Evolutionary conservation across 257 asterid species (phyloP).

Genomic region (Primulina eburnea): DNA sequence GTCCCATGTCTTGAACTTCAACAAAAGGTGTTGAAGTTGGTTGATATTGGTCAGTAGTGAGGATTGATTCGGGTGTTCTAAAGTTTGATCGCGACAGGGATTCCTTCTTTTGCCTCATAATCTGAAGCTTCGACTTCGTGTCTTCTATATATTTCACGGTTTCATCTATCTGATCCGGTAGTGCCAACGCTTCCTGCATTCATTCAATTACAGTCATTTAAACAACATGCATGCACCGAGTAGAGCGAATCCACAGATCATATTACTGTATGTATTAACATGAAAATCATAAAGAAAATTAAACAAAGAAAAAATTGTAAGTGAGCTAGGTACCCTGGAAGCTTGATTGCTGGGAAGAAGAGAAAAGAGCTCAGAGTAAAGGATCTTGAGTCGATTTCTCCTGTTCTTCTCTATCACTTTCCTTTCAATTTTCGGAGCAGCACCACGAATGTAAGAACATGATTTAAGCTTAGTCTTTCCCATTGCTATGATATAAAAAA

Average conservation of each 20-base stretch:
- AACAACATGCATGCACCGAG: no score
- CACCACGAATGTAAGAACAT: not conserved
- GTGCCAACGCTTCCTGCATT: constrained; percentile 29
- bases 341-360: constrained; percentile 33
- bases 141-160: constrained; percentile 35
- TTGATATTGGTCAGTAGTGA: constrained; percentile 10
- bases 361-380: constrained; percentile 39
- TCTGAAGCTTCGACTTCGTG: constrained; percentile 34
- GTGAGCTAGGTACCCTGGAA: constrained; percentile 12
- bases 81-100: constrained; percentile 7
- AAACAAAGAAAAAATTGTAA: no score
- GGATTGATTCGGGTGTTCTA: constrained; percentile 12
- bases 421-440: constrained; percentile 45
- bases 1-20: constrained; percentile 49
- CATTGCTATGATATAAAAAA: not conserved
- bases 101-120: constrained; percentile 32
- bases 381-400: constrained; percentile 42
- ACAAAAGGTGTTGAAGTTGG: constrained; percentile 17
- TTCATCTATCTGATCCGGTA: constrained; percentile 52
- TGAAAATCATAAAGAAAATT: no score
- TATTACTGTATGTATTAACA: no score
- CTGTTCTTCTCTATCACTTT: constrained; percentile 51
- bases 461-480: not conserved
- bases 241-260: not conserved
- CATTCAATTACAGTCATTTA: not conserved